Evolutionary conservation across 192 early-diverging fungal species (phyloP).

Genomic region (Chytriomyces sp.): DNA sequence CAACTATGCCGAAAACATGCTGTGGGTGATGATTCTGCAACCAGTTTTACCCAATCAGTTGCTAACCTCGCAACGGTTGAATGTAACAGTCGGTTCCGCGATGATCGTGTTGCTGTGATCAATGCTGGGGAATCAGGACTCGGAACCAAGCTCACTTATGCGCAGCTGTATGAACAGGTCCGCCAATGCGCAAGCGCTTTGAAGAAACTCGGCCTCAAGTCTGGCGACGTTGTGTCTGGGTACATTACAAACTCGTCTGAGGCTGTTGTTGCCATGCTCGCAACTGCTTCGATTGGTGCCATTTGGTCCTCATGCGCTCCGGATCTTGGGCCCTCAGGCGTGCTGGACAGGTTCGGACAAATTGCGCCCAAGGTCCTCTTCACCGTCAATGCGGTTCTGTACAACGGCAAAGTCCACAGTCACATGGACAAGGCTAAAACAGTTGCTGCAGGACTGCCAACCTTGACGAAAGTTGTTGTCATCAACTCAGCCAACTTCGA

Average conservation of each 20-base stretch:
- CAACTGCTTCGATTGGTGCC: constrained; percentile 66
- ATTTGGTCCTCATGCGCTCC: constrained; percentile 94
- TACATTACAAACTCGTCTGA: constrained; percentile 90
- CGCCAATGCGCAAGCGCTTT: constrained; percentile 75
- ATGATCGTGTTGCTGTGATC: constrained; percentile 49
- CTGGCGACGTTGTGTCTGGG: constrained; percentile 86
- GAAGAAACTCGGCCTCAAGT: constrained; percentile 67
- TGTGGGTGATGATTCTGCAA: constrained; percentile 19
- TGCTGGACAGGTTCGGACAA: constrained; percentile 91
- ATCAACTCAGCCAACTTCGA: constrained; percentile 70
- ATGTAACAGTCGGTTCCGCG: constrained; percentile 19
- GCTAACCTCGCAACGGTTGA: constrained; percentile 26
- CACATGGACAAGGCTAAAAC: constrained; percentile 76
- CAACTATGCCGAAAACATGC: constrained; percentile 92
- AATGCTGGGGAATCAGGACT: constrained; percentile 49
- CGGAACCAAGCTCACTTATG: constrained; percentile 61
- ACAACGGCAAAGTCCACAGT: constrained; percentile 86
- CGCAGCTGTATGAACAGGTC: constrained; percentile 74
- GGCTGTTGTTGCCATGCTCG: constrained; percentile 80
- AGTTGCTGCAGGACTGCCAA: constrained; percentile 63
- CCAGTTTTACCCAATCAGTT: constrained; percentile 55
- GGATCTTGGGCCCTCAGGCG: constrained; percentile 91
- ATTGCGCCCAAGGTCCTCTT: constrained; percentile 90
- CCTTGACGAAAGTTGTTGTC: constrained; percentile 42
- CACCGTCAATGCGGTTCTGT: constrained; percentile 88